Conservation (phyloP, 164 flowering plant genomes). For the Berberis thunbergii region DNA sequence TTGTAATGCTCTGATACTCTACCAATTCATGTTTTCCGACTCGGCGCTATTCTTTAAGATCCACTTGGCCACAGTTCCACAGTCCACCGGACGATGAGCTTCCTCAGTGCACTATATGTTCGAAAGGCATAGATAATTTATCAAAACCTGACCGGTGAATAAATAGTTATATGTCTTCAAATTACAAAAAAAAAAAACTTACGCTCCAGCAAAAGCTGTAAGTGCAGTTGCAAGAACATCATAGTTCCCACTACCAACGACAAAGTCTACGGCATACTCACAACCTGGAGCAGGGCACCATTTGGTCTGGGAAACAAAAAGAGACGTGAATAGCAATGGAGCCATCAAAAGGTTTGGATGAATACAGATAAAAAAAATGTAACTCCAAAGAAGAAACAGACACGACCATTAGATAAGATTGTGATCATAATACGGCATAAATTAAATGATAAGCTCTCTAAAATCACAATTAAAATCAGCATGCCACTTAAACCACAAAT, state of each 20-base stretch:
- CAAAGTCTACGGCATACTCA: slow-evolving; percentile 66
- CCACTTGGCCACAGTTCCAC: slow-evolving; percentile 71
- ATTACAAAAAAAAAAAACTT: slow-evolving; percentile 23
- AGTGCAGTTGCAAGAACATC: slow-evolving; percentile 72
- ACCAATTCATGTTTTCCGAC: slow-evolving; percentile 76
- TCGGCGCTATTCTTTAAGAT: slow-evolving; percentile 69
- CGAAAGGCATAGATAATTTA: neutral
- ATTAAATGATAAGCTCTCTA: too few relatives aligned
- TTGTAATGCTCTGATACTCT: neutral
- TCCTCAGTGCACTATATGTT: slow-evolving; percentile 69
- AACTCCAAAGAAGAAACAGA: too few relatives aligned
- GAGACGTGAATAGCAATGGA: neutral
- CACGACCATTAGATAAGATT: too few relatives aligned
- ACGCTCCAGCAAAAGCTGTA: slow-evolving; percentile 77
- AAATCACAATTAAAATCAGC: too few relatives aligned
- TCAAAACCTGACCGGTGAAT: neutral
- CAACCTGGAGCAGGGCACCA: slow-evolving; percentile 97
- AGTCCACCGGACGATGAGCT: slow-evolving; percentile 93
- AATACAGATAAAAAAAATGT: too few relatives aligned
- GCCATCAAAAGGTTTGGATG: neutral
- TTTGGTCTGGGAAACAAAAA: slow-evolving; percentile 38
- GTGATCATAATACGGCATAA: too few relatives aligned
- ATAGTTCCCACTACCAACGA: slow-evolving; percentile 53
- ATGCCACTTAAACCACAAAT: too few relatives aligned
- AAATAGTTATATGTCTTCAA: neutral